A percentile compares a stretch with the other conserved stretches of the same genome.
These are phyloP conservation scores for Blastocystis sp. DNA, from an alignment of 352 stramenopile species.

Conservation along the genomic window DNA sequence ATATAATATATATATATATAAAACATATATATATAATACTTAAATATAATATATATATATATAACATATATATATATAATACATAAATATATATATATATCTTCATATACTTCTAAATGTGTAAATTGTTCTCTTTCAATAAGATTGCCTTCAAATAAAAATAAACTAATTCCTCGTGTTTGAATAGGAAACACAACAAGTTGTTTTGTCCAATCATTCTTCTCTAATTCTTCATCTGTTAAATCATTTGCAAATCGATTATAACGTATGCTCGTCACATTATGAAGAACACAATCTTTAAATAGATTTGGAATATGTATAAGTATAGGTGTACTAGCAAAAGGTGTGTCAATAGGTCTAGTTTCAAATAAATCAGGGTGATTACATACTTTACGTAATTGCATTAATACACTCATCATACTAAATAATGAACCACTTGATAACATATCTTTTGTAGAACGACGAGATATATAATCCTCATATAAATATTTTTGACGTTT, in stretches of 20 bases:
- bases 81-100: neutral
- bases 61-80: neutral
- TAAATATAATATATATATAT: neutral
- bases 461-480: neutral
- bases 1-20: no score
- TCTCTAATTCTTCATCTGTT: constrained; percentile 6
- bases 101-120: neutral
- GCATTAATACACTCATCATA: neutral
- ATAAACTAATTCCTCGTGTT: neutral
- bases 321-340: constrained; percentile 48
- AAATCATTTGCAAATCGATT: constrained; percentile 15
- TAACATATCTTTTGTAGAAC: neutral
- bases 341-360: constrained; percentile 77
- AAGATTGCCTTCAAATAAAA: neutral
- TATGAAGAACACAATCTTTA: no score
- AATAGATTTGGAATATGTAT: no score
- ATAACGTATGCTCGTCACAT: no score
- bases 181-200: neutral
- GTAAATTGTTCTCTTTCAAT: neutral
- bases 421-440: no score
- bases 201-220: neutral
- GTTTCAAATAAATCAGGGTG: constrained; percentile 95
- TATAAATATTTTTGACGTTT: neutral
- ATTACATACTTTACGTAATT: constrained; percentile 68
- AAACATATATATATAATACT: constrained; percentile 5